These are phyloP conservation scores for Aspergillus nidulans DNA, from an alignment of 495 filamentous ascomycete species.

Conservation along the genomic window DNA sequence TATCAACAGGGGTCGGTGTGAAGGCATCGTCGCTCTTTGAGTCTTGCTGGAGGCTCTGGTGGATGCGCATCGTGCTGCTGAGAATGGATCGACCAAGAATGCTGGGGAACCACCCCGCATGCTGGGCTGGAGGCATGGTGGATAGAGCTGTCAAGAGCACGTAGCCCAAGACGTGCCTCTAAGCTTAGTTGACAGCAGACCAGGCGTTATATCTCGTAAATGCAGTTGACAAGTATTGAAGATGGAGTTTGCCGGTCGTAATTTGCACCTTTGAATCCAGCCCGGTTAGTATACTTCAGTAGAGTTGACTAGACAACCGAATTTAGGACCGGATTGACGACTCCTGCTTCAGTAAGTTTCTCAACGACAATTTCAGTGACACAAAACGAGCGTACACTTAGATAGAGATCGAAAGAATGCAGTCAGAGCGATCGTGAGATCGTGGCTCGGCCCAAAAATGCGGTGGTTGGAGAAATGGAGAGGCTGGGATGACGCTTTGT, in stretches of 20 bases:
- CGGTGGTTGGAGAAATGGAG: constrained; percentile 38
- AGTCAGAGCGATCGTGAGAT: constrained; percentile 6
- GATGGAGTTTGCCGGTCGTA: not conserved
- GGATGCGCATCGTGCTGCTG: constrained; percentile 1
- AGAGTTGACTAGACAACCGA: not conserved
- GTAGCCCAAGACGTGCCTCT: constrained; percentile 35
- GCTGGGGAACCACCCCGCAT: constrained; percentile 24
- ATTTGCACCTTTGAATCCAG: not conserved
- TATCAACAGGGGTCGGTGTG: not conserved
- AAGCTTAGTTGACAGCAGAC: constrained; percentile 8
- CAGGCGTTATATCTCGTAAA: not conserved
- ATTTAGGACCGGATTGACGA: not conserved
- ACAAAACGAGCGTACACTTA: not conserved
- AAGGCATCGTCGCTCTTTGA: not conserved
- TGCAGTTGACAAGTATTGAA: no score
- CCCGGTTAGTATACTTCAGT: constrained; percentile 1
- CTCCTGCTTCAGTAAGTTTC: not conserved
- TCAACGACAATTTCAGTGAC: not conserved
- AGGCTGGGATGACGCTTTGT: constrained; percentile 38
- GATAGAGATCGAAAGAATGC: not conserved
- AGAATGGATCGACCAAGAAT: constrained; percentile 22
- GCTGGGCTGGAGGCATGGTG: constrained; percentile 32
- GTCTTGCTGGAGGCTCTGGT: not conserved
- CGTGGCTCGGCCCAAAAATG: constrained; percentile 23
- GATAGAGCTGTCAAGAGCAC: constrained; percentile 35